These are phyloP conservation scores for Suillus paluster DNA, from an alignment of 768 basidiomycete species.

Conservation along the genomic window DNA sequence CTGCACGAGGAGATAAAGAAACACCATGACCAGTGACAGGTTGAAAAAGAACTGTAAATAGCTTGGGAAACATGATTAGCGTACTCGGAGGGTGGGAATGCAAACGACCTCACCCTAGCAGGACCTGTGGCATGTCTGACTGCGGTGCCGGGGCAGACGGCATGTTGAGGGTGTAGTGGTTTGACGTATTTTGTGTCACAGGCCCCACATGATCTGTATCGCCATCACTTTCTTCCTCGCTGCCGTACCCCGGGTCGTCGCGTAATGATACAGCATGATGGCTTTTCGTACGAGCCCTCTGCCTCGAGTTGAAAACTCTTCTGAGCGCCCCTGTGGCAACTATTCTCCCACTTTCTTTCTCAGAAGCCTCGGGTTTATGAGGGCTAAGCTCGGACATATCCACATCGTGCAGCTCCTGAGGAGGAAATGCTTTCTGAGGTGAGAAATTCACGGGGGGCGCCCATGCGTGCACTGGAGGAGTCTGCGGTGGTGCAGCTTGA, in stretches of 20 bases:
- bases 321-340: conserved; percentile 69
- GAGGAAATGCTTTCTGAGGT: conserved; percentile 62
- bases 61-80: conserved; percentile 43
- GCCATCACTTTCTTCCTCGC: conserved; percentile 54
- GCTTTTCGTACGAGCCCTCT: conserved; percentile 45
- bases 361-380: conserved; percentile 47
- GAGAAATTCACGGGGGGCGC: conserved; percentile 65
- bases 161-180: conserved; percentile 86
- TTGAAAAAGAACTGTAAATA: conserved; percentile 98
- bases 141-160: conserved; percentile 58
- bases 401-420: conserved; percentile 62
- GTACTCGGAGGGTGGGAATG: conserved; percentile 3
- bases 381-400: conserved; percentile 80
- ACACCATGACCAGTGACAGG: conserved; percentile 77
- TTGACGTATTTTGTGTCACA: conserved; percentile 61
- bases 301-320: conserved; percentile 66
- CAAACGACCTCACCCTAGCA: conserved; percentile 72
- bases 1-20: conserved; percentile 83
- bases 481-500: conserved; percentile 52
- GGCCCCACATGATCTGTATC: conserved; percentile 40
- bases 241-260: conserved; percentile 42
- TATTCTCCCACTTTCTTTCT: conserved; percentile 46
- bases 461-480: conserved; percentile 59
- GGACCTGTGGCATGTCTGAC: conserved; percentile 77
- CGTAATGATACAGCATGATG: conserved; percentile 22